Conservation (phyloP, 2,329 filamentous ascomycete species). For the Chaetothyriales sp. region DNA sequence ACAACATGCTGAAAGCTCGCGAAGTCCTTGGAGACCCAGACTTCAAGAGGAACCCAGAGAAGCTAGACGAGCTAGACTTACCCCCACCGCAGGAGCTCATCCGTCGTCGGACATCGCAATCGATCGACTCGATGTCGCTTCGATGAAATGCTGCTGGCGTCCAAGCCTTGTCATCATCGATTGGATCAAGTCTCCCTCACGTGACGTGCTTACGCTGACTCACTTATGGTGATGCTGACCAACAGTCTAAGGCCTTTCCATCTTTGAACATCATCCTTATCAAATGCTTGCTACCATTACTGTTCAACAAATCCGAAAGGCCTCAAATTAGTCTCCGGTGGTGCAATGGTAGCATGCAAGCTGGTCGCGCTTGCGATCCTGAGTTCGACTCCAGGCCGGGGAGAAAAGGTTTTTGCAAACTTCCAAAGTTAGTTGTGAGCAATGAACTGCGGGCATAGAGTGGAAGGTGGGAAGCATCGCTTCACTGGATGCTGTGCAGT, state of each 20-base stretch:
- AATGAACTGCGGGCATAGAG: too few relatives aligned
- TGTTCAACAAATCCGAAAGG: not conserved
- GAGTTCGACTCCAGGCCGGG: not conserved
- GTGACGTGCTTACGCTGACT: not conserved
- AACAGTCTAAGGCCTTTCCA: not conserved
- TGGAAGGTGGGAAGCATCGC: too few relatives aligned
- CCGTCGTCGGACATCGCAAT: conserved; percentile 15
- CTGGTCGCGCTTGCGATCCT: not conserved
- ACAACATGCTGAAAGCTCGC: conserved; percentile 20
- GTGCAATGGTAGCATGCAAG: not conserved
- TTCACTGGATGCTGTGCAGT: too few relatives aligned
- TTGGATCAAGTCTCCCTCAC: not conserved
- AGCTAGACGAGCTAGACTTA: conserved; percentile 18
- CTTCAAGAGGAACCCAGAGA: conserved; percentile 19
- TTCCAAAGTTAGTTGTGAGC: not conserved
- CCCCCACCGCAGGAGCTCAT: conserved; percentile 16
- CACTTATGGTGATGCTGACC: not conserved
- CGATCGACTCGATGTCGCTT: not conserved
- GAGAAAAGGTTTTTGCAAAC: not conserved
- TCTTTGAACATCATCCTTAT: not conserved
- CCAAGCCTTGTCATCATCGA: not conserved
- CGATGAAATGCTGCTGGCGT: too few relatives aligned
- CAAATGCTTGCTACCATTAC: not conserved
- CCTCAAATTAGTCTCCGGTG: not conserved
- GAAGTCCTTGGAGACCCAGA: conserved; percentile 18